A percentile compares a stretch with the other conserved stretches of the same genome.
These are phyloP conservation scores for Tetrastigma voinierianum DNA, from an alignment of 164 flowering plant species.

Conservation along the genomic window DNA sequence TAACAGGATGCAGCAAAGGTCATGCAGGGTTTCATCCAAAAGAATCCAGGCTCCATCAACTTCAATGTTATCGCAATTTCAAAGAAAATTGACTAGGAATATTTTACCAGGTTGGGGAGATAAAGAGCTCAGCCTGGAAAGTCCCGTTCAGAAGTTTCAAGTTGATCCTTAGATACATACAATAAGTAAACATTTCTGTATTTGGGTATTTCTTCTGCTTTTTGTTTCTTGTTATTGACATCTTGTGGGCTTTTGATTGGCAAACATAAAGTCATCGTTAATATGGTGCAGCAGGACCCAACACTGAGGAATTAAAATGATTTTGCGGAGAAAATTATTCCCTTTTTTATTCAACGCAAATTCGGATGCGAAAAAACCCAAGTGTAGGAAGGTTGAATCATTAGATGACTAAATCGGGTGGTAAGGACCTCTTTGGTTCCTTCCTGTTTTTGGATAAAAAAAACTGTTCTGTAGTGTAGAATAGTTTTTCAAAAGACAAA, in stretches of 20 bases:
- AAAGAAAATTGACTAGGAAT: conserved; percentile 36
- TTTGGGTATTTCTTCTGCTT: not conserved
- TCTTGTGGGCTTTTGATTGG: not conserved
- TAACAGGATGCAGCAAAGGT: conserved; percentile 90
- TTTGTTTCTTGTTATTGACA: not conserved
- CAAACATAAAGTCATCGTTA: not conserved
- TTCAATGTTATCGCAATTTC: conserved; percentile 91
- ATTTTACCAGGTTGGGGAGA: not conserved
- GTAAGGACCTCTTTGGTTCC: no score
- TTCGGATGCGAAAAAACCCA: no score
- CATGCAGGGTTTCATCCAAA: conserved; percentile 60
- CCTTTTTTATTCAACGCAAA: no score
- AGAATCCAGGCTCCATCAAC: conserved; percentile 71
- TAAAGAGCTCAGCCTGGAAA: no score
- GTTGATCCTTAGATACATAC: not conserved
- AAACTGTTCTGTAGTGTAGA: no score
- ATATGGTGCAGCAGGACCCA: no score
- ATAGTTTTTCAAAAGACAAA: no score
- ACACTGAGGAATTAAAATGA: no score
- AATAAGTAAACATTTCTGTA: not conserved
- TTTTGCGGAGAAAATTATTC: no score
- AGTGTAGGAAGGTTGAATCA: no score
- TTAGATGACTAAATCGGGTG: no score
- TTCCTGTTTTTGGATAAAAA: no score
- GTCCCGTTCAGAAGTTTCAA: not conserved